Conservation (phyloP, 2,329 filamentous ascomycete species). For the Colletotrichum cuscutae region DNA sequence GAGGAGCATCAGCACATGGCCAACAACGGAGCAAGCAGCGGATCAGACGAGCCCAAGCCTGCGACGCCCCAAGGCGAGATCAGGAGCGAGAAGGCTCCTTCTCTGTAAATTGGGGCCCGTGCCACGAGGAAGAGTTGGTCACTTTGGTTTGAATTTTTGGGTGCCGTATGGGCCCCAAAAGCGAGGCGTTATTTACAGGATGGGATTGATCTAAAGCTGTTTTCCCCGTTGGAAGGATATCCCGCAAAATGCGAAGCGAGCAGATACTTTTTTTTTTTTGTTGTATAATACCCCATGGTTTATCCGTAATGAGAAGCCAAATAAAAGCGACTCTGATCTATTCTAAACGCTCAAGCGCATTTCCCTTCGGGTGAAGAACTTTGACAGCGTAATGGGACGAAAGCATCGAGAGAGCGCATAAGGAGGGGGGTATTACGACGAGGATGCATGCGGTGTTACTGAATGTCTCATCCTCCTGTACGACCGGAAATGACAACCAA, state of each 20-base stretch:
- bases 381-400: neutral
- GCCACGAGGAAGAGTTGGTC: conserved; percentile 11
- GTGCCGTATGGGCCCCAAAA: conserved; percentile 2
- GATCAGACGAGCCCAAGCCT: conserved; percentile 31
- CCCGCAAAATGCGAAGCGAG: conserved; percentile 28
- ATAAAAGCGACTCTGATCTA: conserved; percentile 11
- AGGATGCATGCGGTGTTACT: conserved; percentile 8
- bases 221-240: conserved; percentile 29
- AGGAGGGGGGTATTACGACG: neutral
- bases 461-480: conserved; percentile 19
- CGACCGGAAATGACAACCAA: neutral
- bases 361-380: too few species aligned
- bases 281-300: conserved; percentile 32
- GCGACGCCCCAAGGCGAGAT: conserved; percentile 23
- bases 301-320: conserved; percentile 14
- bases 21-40: conserved; percentile 33
- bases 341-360: neutral
- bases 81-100: conserved; percentile 33
- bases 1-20: conserved; percentile 66
- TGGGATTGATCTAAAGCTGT: conserved; percentile 16
- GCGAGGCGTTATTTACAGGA: conserved; percentile 34
- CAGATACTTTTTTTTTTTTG: conserved; percentile 11
- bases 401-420: neutral
- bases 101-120: conserved; percentile 1
- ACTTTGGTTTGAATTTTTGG: conserved; percentile 18